These are phyloP conservation scores for Tilletia walkeri DNA, from an alignment of 1,284 basidiomycete species.

Conservation along the genomic window DNA sequence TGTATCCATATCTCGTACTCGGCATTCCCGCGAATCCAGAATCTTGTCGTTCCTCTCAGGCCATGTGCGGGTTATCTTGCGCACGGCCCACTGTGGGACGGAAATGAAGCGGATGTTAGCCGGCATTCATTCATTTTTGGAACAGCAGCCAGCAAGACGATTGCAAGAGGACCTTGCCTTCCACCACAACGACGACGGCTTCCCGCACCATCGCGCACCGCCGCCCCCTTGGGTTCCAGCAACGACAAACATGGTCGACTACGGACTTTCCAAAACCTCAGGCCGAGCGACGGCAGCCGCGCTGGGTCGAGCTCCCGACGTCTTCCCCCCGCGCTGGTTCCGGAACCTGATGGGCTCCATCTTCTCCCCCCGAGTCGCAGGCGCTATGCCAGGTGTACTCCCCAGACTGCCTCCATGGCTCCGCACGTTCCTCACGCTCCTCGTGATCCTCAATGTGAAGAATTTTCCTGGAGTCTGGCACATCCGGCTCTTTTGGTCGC, in stretches of 20 bases:
- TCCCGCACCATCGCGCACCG: too few relatives aligned
- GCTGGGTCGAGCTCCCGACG: not conserved
- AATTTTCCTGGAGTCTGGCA: conserved; percentile 2
- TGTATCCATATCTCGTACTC: too few relatives aligned
- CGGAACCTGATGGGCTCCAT: conserved; percentile 6
- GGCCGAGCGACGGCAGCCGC: not conserved
- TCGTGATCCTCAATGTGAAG: conserved; percentile 13
- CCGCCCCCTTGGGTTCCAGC: too few relatives aligned
- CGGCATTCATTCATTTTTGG: too few relatives aligned
- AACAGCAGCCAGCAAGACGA: too few relatives aligned
- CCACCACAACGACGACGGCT: too few relatives aligned
- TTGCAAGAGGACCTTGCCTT: too few relatives aligned
- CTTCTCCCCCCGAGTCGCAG: conserved; percentile 9
- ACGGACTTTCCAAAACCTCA: not conserved
- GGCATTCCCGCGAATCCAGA: too few relatives aligned
- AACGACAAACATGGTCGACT: not conserved
- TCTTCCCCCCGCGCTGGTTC: conserved; percentile 7
- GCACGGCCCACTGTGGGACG: too few relatives aligned
- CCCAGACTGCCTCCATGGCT: not conserved
- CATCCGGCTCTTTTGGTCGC: conserved; percentile 4
- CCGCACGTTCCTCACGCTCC: not conserved
- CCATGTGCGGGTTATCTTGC: too few relatives aligned
- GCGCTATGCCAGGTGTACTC: not conserved
- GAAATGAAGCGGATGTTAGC: too few relatives aligned
- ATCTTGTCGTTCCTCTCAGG: too few relatives aligned